phyloP scores from a whole-genome alignment of 1,284 basidiomycete species.

The Mycena sp. region DNA sequence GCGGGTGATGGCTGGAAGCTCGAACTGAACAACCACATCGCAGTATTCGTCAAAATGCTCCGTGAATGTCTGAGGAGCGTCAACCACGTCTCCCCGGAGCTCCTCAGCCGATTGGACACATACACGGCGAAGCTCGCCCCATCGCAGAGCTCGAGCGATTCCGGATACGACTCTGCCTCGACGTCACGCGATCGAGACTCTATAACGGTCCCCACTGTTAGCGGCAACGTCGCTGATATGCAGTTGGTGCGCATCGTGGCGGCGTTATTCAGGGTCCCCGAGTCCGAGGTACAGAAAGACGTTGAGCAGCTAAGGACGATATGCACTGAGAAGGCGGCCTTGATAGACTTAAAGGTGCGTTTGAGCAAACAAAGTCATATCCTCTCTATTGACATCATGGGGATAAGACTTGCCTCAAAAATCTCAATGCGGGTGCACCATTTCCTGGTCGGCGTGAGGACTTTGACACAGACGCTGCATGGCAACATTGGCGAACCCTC shows the following conservation, averaged over 20 bases:
- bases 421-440: constrained; percentile 84
- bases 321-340: constrained; percentile 89
- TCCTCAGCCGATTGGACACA: constrained; percentile 82
- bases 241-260: constrained; percentile 77
- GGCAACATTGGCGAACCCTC: constrained; percentile 85
- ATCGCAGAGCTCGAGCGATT: constrained; percentile 60
- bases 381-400: constrained; percentile 19
- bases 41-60: constrained; percentile 86
- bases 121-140: constrained; percentile 86
- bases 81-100: constrained; percentile 84
- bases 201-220: constrained; percentile 51
- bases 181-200: constrained; percentile 57
- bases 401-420: constrained; percentile 86
- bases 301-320: constrained; percentile 72
- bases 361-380: constrained; percentile 13
- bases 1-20: constrained; percentile 90
- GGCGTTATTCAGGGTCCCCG: constrained; percentile 78
- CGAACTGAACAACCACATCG: constrained; percentile 92
- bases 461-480: constrained; percentile 84
- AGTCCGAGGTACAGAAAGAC: constrained; percentile 77
- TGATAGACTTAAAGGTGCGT: constrained; percentile 84
- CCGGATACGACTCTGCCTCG: constrained; percentile 74
- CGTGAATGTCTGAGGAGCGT: constrained; percentile 80
- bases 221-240: constrained; percentile 74
- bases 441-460: constrained; percentile 91